Evolutionary conservation across 2,329 filamentous ascomycete genomes (phyloP).

Genomic region (Arachnomyces sp.): DNA sequence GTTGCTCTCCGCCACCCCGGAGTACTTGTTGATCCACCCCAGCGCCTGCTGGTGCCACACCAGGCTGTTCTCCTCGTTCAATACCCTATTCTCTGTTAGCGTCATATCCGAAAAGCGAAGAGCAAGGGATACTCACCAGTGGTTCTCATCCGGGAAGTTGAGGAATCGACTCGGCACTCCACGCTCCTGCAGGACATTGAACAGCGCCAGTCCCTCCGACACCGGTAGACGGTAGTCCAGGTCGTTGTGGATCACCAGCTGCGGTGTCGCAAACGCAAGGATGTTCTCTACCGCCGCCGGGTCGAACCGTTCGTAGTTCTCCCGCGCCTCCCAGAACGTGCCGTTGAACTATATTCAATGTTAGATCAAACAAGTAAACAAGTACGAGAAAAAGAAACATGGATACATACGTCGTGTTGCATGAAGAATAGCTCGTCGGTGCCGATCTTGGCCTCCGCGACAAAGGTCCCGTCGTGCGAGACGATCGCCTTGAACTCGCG

Average conservation of each 20-base stretch:
- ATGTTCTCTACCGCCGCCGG: conserved; percentile 50
- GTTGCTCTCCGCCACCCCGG: conserved; percentile 25
- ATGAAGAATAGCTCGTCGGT: conserved; percentile 48
- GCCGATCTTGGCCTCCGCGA: conserved; percentile 43
- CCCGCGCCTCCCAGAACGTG: conserved; percentile 47
- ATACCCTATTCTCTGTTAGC: conserved; percentile 48
- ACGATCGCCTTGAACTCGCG: conserved; percentile 82
- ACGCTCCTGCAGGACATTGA: conserved; percentile 69
- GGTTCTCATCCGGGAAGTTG: conserved; percentile 68
- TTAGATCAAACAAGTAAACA: conserved; percentile 4
- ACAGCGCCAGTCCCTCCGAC: conserved; percentile 69
- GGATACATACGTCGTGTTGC: conserved; percentile 34
- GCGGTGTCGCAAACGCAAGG: conserved; percentile 68
- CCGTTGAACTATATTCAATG: conserved; percentile 35
- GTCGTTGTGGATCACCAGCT: conserved; percentile 77
- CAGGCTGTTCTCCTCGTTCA: conserved; percentile 81
- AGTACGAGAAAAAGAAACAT: too few relatives aligned
- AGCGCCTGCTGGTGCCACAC: conserved; percentile 82
- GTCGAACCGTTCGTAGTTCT: conserved; percentile 63
- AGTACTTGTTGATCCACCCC: conserved; percentile 58
- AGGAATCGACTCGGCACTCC: conserved; percentile 69
- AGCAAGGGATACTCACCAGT: conserved; percentile 35
- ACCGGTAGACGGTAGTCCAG: conserved; percentile 80
- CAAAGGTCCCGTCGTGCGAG: conserved; percentile 81
- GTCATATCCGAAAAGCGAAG: neutral